Base-by-base conservation (phyloP, 1,284 basidiomycete species). In the Amylostereum areolatum region DNA sequence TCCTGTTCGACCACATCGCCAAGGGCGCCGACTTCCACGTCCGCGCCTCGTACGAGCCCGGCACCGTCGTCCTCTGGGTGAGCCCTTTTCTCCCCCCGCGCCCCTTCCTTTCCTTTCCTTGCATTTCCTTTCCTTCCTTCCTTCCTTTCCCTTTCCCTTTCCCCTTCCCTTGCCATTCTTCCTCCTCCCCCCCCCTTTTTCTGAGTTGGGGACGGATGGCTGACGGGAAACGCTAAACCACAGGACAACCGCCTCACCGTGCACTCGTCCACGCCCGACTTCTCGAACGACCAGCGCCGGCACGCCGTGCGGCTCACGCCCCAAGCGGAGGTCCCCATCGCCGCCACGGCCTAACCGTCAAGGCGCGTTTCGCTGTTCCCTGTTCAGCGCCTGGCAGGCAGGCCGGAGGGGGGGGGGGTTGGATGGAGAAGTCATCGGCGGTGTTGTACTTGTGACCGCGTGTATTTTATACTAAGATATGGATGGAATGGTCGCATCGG, bases 1-100 rank as follows among this genome's bases (percentile, higher is more conserved):
- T 84, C 67, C 64, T 83, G 34, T 80, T 67, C 56, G 75, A 77
- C 56, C 81, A 84, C 54, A 70, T 78, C 50, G 65, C 70, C 12
- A 69, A 69, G 53, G 72, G 73, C 11, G 59, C 66, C 7, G 77
- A 79, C 51, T 73, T 74, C 62, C 75, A 77, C 5, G 57, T 70
- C 24, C 63, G 77, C 27, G 65, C 71, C 1, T 58, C 60, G 6
- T 78, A 75, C 64, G 60, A 68, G 49, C 71, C 74, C 0, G 63
- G 71, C 5, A 74, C 71, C 3, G 72, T 78, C 37, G 71, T 77
- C 11, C 59, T 78, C 31, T 78, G 76, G 77, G 75, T 67, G 42
- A 34, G 62, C 54, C 5, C 27, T 7, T 33, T 4, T 10, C 8
- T 5, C 18, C 18, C 18, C 18, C 18, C 18, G 18, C 18, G 18